Evolutionary conservation across 1,139 yeast species (phyloP), one percentile per base, ranked within the genome.

Genomic region (Suhomyces guaymorum): DNA sequence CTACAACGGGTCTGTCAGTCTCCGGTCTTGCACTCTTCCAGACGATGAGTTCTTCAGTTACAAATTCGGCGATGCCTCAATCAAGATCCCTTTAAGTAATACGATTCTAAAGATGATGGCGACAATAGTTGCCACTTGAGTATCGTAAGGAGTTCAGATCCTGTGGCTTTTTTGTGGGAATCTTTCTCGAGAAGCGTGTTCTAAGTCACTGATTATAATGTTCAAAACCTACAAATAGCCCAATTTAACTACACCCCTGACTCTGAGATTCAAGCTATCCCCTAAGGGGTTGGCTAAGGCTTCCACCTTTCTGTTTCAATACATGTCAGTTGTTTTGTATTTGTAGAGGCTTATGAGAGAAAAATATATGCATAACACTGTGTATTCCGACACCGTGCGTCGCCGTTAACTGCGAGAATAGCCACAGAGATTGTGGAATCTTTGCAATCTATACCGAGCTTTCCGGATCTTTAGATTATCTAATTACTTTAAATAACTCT

Each of bases 111-210:
- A 6, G 22, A 13, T n/a, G 30, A 20, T 6, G 18, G 25, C 20
- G 28, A 25, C 19, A 24, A 7, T 17, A 15, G 15, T 19, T 36
- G 42, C 18, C 12, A 41, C 19, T 5, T 21, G 9, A 26, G 34
- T 11, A 28, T 22, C 18, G 14, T 8, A 8, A 12, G 12, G 7
- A 7, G 24, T 23, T n/a, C n/a, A n/a, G 21, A 13, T 2, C 35
- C 30, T 13, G 26, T 28, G 21, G 29, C 22, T 20, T 35, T 50
- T 21, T 50, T 59, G 36, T 67, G 68, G 19, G 64, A 57, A 32
- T 51, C 55, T 37, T 59, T 61, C 38, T 56, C 61, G 50, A 52
- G 65, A 47, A 43, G 44, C 23, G 61, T 62, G 5, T 59, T 60
- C 42, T 45, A 55, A 23, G 57, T 55, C 24, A 59, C 51, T 41